Percentiles rank a stretch among this genome's conserved stretches.
phyloP scores from a whole-genome alignment of 2,329 filamentous ascomycete species.

The Penicillium olsonii region DNA sequence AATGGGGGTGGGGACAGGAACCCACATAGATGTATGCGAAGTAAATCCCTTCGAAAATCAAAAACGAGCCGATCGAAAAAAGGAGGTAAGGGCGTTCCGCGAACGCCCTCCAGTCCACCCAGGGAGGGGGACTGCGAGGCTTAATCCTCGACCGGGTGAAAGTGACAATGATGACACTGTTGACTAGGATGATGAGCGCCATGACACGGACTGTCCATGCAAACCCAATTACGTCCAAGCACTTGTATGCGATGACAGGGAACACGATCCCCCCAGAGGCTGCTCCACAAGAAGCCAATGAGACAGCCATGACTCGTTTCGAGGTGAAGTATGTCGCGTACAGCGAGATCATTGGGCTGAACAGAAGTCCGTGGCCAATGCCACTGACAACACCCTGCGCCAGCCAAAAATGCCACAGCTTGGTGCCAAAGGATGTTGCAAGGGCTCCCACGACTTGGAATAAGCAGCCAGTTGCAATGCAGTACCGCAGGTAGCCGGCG shows the following conservation, averaged over 20 bases:
- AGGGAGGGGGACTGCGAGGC: constrained; percentile 51
- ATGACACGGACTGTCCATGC: constrained; percentile 50
- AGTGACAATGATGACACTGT: constrained; percentile 28
- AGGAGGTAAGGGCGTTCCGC: constrained; percentile 24
- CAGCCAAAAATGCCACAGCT: constrained; percentile 54
- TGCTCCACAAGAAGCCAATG: constrained; percentile 37
- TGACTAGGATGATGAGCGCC: constrained; percentile 48
- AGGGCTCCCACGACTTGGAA: constrained; percentile 46
- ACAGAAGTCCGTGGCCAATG: constrained; percentile 44
- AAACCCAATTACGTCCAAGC: constrained; percentile 45
- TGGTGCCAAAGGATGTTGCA: constrained; percentile 45
- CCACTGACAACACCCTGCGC: constrained; percentile 47
- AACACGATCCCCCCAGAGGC: constrained; percentile 48
- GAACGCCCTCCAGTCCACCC: constrained; percentile 57
- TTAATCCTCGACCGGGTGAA: constrained; percentile 47
- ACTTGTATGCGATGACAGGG: constrained; percentile 47
- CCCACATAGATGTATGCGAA: constrained; percentile 12
- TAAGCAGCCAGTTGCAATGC: constrained; percentile 5
- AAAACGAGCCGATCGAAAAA: constrained; percentile 9
- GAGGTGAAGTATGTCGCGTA: constrained; percentile 45
- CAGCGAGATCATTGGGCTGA: constrained; percentile 42
- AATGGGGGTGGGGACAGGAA: background rate
- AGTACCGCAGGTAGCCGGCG: constrained; percentile 41
- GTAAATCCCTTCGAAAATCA: constrained; percentile 13
- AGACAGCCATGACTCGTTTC: constrained; percentile 40